A percentile compares a stretch with the other conserved stretches of the same genome.
phyloP scores from a whole-genome alignment of 148 eudicot species.

The Chenopodium suecicum region DNA sequence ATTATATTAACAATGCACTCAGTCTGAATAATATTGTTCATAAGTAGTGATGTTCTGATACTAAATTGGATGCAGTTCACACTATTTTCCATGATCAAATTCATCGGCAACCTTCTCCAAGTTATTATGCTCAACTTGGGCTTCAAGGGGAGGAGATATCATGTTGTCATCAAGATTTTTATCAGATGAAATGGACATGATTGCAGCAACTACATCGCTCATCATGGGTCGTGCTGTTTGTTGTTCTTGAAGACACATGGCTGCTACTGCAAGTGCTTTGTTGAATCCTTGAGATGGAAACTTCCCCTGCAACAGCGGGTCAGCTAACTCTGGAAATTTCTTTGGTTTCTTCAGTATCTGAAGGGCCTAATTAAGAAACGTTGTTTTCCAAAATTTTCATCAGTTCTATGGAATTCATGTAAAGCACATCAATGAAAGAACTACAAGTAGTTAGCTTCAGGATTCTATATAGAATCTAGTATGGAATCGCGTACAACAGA shows the following conservation, averaged over 20 bases:
- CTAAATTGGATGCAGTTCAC: background rate
- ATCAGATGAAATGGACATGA: conserved; percentile 8
- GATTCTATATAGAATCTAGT: too few relatives aligned
- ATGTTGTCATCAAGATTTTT: background rate
- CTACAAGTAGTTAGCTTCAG: too few relatives aligned
- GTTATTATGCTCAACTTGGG: background rate
- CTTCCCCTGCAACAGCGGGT: conserved; percentile 48
- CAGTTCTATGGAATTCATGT: too few relatives aligned
- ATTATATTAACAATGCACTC: too few relatives aligned
- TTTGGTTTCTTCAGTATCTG: conserved; percentile 53
- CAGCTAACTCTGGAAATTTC: conserved; percentile 49
- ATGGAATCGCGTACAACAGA: too few relatives aligned
- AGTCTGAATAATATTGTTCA: too few relatives aligned
- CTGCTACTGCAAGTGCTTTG: conserved; percentile 61
- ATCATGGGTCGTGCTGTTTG: conserved; percentile 58
- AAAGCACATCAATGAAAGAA: too few relatives aligned
- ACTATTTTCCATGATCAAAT: background rate
- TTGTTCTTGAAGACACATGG: conserved; percentile 71
- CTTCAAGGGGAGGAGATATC: background rate
- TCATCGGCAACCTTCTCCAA: background rate
- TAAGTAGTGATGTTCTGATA: background rate
- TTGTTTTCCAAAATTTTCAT: background rate
- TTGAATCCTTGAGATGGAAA: conserved; percentile 50
- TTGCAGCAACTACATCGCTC: conserved; percentile 19
- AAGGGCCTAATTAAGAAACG: conserved; percentile 41